Conservation (phyloP, 345 rosid species). For the Trapa bicornis region DNA sequence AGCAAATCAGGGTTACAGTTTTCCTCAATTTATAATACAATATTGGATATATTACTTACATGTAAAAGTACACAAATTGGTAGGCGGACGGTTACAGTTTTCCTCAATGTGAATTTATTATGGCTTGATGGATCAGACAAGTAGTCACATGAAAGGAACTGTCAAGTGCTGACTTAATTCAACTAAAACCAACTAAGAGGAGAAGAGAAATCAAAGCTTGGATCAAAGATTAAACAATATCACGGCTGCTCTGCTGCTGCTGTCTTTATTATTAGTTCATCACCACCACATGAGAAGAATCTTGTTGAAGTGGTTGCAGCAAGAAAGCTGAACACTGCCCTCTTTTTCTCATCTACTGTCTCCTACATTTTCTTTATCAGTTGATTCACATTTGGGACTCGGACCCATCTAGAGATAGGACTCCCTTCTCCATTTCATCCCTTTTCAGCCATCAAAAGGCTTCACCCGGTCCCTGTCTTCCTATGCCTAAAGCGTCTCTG, state of each 20-base stretch:
- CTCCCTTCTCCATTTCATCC: not conserved
- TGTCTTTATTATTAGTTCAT: not conserved
- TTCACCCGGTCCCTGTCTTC: not conserved
- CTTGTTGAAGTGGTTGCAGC: conserved; percentile 3
- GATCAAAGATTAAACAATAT: not conserved
- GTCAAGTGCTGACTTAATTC: too few relatives aligned
- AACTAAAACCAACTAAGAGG: not conserved
- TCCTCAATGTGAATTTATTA: too few relatives aligned
- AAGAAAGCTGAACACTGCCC: not conserved
- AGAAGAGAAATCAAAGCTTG: not conserved
- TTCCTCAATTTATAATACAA: too few relatives aligned
- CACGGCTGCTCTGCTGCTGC: too few relatives aligned
- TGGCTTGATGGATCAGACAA: not conserved
- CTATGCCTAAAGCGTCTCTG: not conserved
- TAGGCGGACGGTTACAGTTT: too few relatives aligned
- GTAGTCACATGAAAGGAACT: not conserved
- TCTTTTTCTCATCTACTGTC: not conserved
- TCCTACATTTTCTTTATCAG: not conserved
- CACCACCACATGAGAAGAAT: not conserved
- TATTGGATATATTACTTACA: too few relatives aligned
- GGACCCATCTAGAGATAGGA: too few relatives aligned
- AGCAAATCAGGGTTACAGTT: too few relatives aligned
- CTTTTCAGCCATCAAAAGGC: not conserved
- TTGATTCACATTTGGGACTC: too few relatives aligned
- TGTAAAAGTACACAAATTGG: too few relatives aligned